phyloP scores from a whole-genome alignment of 1,284 basidiomycete genomes.

The Bondarzewia mesenterica region DNA sequence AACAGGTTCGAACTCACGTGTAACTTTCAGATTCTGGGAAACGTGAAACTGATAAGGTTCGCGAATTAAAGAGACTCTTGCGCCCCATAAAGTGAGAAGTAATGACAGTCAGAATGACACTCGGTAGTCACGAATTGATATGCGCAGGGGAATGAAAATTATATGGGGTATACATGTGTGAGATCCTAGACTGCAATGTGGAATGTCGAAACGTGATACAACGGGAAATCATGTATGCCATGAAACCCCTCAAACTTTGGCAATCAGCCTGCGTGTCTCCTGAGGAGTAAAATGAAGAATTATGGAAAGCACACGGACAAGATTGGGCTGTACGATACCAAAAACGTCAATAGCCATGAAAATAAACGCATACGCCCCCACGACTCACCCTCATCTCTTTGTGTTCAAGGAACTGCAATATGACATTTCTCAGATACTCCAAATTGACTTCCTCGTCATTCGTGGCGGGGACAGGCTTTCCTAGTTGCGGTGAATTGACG shows the following conservation, averaged over 20 bases:
- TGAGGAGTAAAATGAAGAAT: slow-evolving; percentile 92
- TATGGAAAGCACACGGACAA: slow-evolving; percentile 83
- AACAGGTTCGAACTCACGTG: neutral
- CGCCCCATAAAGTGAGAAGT: no score
- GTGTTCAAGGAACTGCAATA: slow-evolving; percentile 87
- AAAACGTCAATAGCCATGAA: neutral
- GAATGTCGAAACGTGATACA: neutral
- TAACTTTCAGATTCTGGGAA: no score
- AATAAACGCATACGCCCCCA: slow-evolving; percentile 16
- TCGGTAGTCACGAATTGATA: no score
- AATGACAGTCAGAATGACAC: no score
- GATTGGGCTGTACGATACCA: slow-evolving; percentile 56
- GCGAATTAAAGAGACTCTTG: no score
- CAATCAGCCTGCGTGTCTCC: slow-evolving; percentile 70
- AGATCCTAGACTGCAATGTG: neutral
- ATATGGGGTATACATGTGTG: neutral
- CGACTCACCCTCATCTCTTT: slow-evolving; percentile 76
- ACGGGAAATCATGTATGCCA: neutral
- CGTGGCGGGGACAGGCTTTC: slow-evolving; percentile 24
- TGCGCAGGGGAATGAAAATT: neutral
- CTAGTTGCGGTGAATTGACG: slow-evolving; percentile 33
- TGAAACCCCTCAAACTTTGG: slow-evolving; percentile 12
- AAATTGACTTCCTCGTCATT: slow-evolving; percentile 89
- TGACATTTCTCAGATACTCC: slow-evolving; percentile 93
- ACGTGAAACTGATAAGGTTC: no score